Conservation (phyloP, 768 basidiomycete genomes). For the Phanerochaete sordida region DNA sequence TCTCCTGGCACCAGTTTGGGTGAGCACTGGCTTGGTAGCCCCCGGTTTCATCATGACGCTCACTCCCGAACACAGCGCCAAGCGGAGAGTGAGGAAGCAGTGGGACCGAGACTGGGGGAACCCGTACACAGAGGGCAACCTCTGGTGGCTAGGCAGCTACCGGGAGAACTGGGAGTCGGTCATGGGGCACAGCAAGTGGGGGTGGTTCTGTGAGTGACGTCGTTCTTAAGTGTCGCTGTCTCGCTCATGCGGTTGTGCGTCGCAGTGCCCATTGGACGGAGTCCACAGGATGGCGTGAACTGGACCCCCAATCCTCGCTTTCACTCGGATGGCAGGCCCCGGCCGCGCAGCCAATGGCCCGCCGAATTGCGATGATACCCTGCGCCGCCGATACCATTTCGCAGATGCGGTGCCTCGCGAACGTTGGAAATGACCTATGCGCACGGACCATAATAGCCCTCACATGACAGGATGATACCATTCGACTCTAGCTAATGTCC, state of each 20-base stretch:
- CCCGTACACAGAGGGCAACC: slow-evolving; percentile 69
- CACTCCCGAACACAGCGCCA: slow-evolving; percentile 41
- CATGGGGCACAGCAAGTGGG: slow-evolving; percentile 67
- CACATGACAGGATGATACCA: background rate
- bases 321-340: slow-evolving; percentile 63
- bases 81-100: slow-evolving; percentile 36
- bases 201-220: slow-evolving; percentile 75
- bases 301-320: slow-evolving; percentile 75
- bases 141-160: slow-evolving; percentile 78
- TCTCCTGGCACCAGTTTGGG: slow-evolving; percentile 53
- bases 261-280: slow-evolving; percentile 49
- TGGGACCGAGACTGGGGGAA: slow-evolving; percentile 87
- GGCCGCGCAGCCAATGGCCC: slow-evolving; percentile 69
- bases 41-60: background rate
- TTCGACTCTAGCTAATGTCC: background rate
- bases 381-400: background rate
- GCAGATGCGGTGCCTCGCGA: background rate
- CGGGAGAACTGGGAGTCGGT: slow-evolving; percentile 71
- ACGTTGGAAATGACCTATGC: background rate
- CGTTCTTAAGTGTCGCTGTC: background rate
- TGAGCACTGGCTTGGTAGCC: slow-evolving; percentile 28
- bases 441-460: background rate
- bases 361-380: slow-evolving; percentile 48
- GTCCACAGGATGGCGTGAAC: slow-evolving; percentile 52
- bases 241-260: background rate